Evolutionary conservation across 2,329 filamentous ascomycete genomes (phyloP), one percentile per base, ranked within the genome.

Genomic region (Aspergillus novofumigatus): DNA sequence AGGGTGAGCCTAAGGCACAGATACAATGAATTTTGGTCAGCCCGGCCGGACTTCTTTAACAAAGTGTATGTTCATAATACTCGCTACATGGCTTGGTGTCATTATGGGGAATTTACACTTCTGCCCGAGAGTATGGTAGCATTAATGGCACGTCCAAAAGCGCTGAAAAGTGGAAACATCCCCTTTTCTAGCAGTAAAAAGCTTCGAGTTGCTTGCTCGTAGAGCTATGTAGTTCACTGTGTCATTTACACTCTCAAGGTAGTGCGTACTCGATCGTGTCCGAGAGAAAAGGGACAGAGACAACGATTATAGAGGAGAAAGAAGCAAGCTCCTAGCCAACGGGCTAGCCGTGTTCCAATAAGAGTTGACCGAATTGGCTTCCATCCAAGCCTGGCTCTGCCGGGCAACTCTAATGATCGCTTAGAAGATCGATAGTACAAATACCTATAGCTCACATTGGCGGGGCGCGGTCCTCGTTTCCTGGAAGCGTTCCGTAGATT

Each of bases 401-500:
- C 20, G 23, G 32, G 32, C 23, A 42, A 17, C 17, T 45, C 21
- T 52, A 41, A 25, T 42, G 38, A 32, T 54, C 52, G n/a, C 11
- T 49, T 26, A 35, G 32, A 35, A 35, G 32, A 35, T 35, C 14
- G 17, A 38, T 17, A 38, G 32, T 38, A 38, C 5, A 38, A 38
- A 14, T 38, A 38, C 2, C 32, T 38, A 38, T 38, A 38, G 32
- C 32, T 17, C 32, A 38, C 32, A n/a, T 38, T 38, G 35, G 20
- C 20, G 4, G 26, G 9, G 38, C 53, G 9, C 28, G 42, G 5
- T 51, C 52, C 45, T 55, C 59, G 35, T 54, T 26, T 7, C 28
- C 49, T 28, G 65, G 49, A 32, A 67, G 62, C 20, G 65, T 55
- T 35, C 63, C 65, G 61, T 72, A 67, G 63, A 62, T 66, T 69